phyloP scores from a whole-genome alignment of 2,329 filamentous ascomycete species.

The Coniochaeta sp. region DNA sequence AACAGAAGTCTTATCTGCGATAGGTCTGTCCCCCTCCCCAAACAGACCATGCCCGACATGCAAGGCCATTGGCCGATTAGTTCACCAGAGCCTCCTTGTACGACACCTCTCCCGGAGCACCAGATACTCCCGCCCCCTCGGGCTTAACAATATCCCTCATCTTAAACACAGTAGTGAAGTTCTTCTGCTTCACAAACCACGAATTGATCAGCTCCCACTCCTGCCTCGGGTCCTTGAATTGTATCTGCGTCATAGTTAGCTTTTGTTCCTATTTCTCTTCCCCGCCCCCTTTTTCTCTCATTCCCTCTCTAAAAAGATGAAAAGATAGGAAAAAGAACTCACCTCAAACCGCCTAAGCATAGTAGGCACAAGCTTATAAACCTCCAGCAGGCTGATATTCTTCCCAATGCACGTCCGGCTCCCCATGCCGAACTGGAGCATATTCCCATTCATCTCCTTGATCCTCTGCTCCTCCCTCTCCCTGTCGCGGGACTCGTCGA shows the following conservation, averaged over 20 bases:
- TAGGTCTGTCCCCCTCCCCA: background rate
- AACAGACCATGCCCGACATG: background rate
- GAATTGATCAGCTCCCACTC: conserved; percentile 54
- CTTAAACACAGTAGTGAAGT: conserved; percentile 41
- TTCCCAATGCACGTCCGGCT: conserved; percentile 63
- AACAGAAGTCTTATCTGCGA: background rate
- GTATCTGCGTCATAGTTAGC: conserved; percentile 29
- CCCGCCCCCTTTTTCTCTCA: too few relatives aligned
- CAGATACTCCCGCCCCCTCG: conserved; percentile 4
- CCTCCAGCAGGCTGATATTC: conserved; percentile 56
- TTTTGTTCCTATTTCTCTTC: background rate
- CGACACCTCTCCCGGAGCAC: background rate
- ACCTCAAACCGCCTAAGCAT: conserved; percentile 59
- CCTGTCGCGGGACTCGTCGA: conserved; percentile 25
- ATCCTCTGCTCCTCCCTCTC: conserved; percentile 43
- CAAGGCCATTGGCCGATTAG: background rate
- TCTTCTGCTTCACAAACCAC: conserved; percentile 55
- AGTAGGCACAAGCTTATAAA: conserved; percentile 55
- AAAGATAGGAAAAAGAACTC: too few relatives aligned
- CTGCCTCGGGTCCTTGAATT: conserved; percentile 42
- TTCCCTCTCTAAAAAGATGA: too few relatives aligned
- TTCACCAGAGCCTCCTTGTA: background rate
- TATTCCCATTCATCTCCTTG: conserved; percentile 59
- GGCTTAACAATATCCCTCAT: conserved; percentile 34
- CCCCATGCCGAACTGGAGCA: conserved; percentile 69